Conservation (phyloP, 2,329 filamentous ascomycete species). For the Venturia carpophila region DNA sequence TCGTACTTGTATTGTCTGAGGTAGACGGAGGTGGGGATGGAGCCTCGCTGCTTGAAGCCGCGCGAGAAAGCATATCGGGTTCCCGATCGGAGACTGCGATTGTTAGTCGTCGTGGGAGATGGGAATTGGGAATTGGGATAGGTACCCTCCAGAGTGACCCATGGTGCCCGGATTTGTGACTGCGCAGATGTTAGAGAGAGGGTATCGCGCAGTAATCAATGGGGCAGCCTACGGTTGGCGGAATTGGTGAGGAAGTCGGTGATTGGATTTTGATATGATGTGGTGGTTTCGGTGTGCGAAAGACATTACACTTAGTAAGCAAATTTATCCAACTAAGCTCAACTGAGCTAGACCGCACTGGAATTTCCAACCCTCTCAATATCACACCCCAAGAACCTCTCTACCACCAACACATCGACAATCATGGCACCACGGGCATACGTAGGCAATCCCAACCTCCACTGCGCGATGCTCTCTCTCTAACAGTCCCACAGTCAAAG, state of each 20-base stretch:
- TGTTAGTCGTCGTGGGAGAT: conserved; percentile 13
- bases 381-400: neutral
- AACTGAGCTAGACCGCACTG: too few species aligned
- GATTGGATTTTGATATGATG: neutral
- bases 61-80: conserved; percentile 71
- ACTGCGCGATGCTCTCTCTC: neutral
- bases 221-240: conserved; percentile 11
- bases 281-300: neutral
- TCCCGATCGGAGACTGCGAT: conserved; percentile 32
- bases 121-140: neutral
- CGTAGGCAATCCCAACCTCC: neutral
- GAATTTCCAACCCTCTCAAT: too few species aligned
- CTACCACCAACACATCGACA: conserved; percentile 1
- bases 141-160: conserved; percentile 43
- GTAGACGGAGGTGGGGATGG: conserved; percentile 91
- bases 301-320: neutral
- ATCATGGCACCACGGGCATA: conserved; percentile 5
- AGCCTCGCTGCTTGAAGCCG: conserved; percentile 90
- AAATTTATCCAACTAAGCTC: neutral
- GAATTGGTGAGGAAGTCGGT: neutral
- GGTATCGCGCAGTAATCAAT: neutral
- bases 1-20: conserved; percentile 81
- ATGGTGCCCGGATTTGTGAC: conserved; percentile 31
- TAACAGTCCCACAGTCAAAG: conserved; percentile 65
- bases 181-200: neutral